These are phyloP conservation scores for Trichosporon sp. DNA, from an alignment of 1,284 basidiomycete species.

Conservation along the genomic window DNA sequence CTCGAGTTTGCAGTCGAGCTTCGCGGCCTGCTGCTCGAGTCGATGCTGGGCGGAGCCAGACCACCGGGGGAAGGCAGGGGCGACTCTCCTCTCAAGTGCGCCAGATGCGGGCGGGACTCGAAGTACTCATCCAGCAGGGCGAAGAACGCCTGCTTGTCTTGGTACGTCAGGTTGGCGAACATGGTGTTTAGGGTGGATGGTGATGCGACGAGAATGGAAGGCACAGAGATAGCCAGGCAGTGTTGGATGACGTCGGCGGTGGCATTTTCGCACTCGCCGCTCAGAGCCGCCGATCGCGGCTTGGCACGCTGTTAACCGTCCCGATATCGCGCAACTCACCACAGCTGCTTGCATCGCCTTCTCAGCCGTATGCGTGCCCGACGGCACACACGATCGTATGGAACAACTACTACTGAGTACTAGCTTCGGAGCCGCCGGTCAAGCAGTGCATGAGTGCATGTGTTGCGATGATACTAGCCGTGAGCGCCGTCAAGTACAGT, in stretches of 20 bases:
- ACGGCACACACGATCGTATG: too few relatives aligned
- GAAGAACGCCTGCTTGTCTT: slow-evolving; percentile 51
- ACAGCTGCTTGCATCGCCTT: too few relatives aligned
- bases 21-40: slow-evolving; percentile 9
- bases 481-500: too few relatives aligned
- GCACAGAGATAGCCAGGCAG: not conserved
- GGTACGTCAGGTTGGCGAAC: slow-evolving; percentile 41
- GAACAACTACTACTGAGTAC: too few relatives aligned
- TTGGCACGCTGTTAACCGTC: not conserved
- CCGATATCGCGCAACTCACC: not conserved
- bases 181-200: slow-evolving; percentile 25
- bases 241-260: slow-evolving; percentile 11
- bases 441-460: too few relatives aligned
- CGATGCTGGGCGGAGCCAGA: slow-evolving; percentile 14
- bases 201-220: not conserved
- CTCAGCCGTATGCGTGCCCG: too few relatives aligned
- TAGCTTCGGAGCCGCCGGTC: too few relatives aligned
- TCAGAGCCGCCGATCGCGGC: not conserved
- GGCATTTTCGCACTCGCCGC: slow-evolving; percentile 10
- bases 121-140: slow-evolving; percentile 55
- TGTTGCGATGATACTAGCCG: too few relatives aligned
- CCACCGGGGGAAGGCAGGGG: not conserved
- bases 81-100: slow-evolving; percentile 4
- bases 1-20: not conserved
- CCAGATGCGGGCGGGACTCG: slow-evolving; percentile 48